Evolutionary conservation across 768 basidiomycete species (phyloP).

Genomic region (Boletus huronensis): DNA sequence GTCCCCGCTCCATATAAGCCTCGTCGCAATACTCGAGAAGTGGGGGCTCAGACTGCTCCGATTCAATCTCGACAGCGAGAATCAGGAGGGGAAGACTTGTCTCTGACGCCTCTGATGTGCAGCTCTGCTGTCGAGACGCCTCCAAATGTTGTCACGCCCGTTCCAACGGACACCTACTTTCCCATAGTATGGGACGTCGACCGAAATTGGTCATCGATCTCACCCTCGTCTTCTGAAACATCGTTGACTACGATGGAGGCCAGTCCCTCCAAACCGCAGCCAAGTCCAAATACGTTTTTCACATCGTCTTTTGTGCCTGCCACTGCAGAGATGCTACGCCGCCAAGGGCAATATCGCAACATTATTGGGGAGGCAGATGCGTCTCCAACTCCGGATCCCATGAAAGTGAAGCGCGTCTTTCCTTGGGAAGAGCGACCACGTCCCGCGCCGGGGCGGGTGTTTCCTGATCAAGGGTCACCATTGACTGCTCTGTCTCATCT

Average conservation of each 20-base stretch:
- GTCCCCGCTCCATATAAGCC: constrained; percentile 16
- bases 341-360: constrained; percentile 70
- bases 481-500: constrained; percentile 34
- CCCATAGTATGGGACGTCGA: constrained; percentile 83
- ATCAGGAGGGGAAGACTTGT: constrained; percentile 41
- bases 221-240: constrained; percentile 30
- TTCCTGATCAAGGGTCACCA: constrained; percentile 62
- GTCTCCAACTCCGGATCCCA: constrained; percentile 61
- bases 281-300: constrained; percentile 46
- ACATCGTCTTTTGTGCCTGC: constrained; percentile 54
- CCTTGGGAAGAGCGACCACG: constrained; percentile 91
- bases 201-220: constrained; percentile 32
- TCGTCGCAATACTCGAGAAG: constrained; percentile 13
- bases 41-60: constrained; percentile 22
- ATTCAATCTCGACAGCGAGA: constrained; percentile 11
- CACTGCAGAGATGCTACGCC: constrained; percentile 65
- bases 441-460: constrained; percentile 63
- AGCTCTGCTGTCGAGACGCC: constrained; percentile 80
- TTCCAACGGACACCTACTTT: constrained; percentile 73
- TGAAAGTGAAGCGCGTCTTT: constrained; percentile 76
- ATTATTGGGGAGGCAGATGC: constrained; percentile 45
- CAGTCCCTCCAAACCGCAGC: constrained; percentile 15
- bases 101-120: constrained; percentile 71
- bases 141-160: constrained; percentile 54
- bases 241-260: constrained; percentile 21